A percentile compares a stretch with the other conserved stretches of the same genome.
phyloP scores from a whole-genome alignment of 2,329 filamentous ascomycete species.

The Fusarium sambucinum region DNA sequence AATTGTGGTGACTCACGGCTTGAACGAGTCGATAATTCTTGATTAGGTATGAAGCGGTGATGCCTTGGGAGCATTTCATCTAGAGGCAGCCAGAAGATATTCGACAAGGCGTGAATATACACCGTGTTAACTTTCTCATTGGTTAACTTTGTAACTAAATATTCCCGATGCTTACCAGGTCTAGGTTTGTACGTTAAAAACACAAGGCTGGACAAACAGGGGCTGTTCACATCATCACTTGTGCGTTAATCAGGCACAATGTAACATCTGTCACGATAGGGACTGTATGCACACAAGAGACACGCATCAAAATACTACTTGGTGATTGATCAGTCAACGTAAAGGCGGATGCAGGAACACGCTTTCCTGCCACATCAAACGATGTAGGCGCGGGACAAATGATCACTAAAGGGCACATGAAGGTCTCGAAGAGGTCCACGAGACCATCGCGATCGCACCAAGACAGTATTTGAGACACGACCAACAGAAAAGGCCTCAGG shows the following conservation, averaged over 20 bases:
- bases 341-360: slow-evolving; percentile 11
- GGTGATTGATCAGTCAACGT: slow-evolving; percentile 1
- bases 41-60: slow-evolving; percentile 18
- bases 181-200: neutral
- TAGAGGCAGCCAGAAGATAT: slow-evolving; percentile 18
- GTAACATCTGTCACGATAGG: slow-evolving; percentile 20
- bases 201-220: slow-evolving; percentile 2
- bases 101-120: neutral
- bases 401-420: slow-evolving; percentile 39
- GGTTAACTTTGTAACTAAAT: slow-evolving; percentile 2
- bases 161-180: neutral
- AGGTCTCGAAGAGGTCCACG: slow-evolving; percentile 29
- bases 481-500: slow-evolving; percentile 18
- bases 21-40: slow-evolving; percentile 12
- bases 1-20: slow-evolving; percentile 37
- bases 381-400: slow-evolving; percentile 14
- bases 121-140: slow-evolving; percentile 13
- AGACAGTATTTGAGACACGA: slow-evolving; percentile 28
- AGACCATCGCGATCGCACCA: slow-evolving; percentile 34
- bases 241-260: slow-evolving; percentile 41
- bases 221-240: slow-evolving; percentile 21
- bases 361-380: neutral
- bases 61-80: slow-evolving; percentile 18
- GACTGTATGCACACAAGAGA: slow-evolving; percentile 21
- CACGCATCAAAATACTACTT: slow-evolving; percentile 6